These are phyloP conservation scores for Clarireedia paspali DNA, from an alignment of 2,329 filamentous ascomycete genomes.

Conservation along the genomic window DNA sequence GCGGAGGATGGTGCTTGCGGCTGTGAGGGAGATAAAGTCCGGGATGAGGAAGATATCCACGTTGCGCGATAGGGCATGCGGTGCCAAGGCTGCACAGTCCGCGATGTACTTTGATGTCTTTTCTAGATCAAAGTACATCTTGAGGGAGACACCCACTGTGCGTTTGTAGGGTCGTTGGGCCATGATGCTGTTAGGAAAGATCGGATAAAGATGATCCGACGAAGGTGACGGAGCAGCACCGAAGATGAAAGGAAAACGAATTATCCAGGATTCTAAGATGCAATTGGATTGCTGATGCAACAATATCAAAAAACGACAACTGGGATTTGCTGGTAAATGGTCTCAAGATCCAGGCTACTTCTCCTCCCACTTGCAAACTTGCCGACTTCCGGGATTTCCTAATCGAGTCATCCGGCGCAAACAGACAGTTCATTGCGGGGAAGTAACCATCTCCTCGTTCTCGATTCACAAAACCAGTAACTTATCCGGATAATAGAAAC, in stretches of 20 bases:
- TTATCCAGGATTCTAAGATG: neutral
- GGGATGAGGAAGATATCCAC: constrained; percentile 72
- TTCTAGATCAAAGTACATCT: constrained; percentile 70
- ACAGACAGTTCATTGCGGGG: neutral
- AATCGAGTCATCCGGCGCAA: constrained; percentile 2
- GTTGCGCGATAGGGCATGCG: constrained; percentile 36
- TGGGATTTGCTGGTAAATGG: too few relatives aligned
- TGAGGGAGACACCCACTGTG: constrained; percentile 66
- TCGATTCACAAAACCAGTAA: neutral
- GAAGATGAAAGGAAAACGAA: too few relatives aligned
- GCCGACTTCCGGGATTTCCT: constrained; percentile 5
- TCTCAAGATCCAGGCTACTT: neutral
- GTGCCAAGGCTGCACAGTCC: constrained; percentile 36
- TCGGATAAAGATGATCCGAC: neutral
- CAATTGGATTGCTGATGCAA: neutral
- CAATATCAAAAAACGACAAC: too few relatives aligned
- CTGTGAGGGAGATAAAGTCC: constrained; percentile 63
- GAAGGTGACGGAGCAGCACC: too few relatives aligned
- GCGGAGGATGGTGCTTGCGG: constrained; percentile 41
- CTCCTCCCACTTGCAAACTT: neutral
- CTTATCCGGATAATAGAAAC: neutral
- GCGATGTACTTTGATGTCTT: constrained; percentile 54
- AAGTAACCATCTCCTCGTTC: neutral
- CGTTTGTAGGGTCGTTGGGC: constrained; percentile 41
- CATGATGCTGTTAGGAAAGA: constrained; percentile 8